Evolutionary conservation across 1,284 basidiomycete genomes (phyloP), one percentile per base, ranked within the genome.

Genomic region (Cerrena zonata): DNA sequence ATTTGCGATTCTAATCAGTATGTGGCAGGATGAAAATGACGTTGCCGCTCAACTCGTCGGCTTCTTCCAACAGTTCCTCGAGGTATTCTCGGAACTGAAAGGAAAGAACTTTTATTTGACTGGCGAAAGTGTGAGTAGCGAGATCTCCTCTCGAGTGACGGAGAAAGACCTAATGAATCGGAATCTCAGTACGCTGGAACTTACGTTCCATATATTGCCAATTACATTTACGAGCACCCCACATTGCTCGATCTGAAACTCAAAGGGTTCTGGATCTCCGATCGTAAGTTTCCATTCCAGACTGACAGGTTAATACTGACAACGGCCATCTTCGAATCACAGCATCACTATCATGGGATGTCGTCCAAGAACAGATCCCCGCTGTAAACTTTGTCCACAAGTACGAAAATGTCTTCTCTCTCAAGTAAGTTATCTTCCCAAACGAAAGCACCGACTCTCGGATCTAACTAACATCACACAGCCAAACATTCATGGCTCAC

Each of bases 41-140:
- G 72, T 89, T 3, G 80, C 83, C 0, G 74, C 65, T 5, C 80
- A 85, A 54, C 62, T 86, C 11, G 78, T 81, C 26, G 82, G 82
- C 7, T 89, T 89, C 64, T 57, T 89, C 58, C 75, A 84, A 52
- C 87, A 89, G 61, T 89, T 89, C 67, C 70, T 89, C 11, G 75
- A 82, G 19, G 77, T 89, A 1, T 89, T 89, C 66, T 71, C 71
- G 0, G 85, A 89, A 58, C 61, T 89, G 48, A 84, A 86, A 61
- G 75, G 75, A 19, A 86, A 85, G 69, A 86, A 84, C 10, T 66
- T 87, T 4, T 88, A 79, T 60, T 57, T 87, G 5, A 71, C 76
- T 10, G 86, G 86, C 24, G 86, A 88, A 70, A 88, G 86, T 63
- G 85, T 87, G 58, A 59, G 84, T 66, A 1, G 43, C 15, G 30